phyloP scores from a whole-genome alignment of 495 filamentous ascomycete species.

The Sphaerosporella brunnea region DNA sequence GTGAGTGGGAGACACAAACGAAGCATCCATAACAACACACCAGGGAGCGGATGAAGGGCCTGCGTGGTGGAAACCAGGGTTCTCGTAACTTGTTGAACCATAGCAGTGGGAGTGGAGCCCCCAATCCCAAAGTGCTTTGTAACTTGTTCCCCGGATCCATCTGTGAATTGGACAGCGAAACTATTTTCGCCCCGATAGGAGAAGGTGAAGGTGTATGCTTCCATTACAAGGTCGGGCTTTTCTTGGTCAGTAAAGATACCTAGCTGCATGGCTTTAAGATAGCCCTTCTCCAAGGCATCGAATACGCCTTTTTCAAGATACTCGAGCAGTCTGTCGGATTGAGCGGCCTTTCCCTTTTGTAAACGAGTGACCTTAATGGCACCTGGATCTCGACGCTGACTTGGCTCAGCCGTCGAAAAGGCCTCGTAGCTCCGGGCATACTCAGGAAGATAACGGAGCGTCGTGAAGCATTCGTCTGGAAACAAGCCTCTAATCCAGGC shows the following conservation, averaged over 20 bases:
- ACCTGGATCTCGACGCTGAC: constrained; percentile 4
- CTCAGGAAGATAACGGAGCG: constrained; percentile 18
- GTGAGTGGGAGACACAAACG: not conserved
- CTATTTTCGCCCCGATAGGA: constrained; percentile 16
- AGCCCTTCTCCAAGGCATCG: constrained; percentile 17
- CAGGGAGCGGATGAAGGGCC: constrained; percentile 20
- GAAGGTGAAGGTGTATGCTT: constrained; percentile 26
- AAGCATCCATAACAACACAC: constrained; percentile 9
- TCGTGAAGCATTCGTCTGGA: constrained; percentile 25
- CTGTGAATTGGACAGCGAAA: too few species aligned
- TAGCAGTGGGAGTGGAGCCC: constrained; percentile 12
- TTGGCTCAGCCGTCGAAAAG: constrained; percentile 1
- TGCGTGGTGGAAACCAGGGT: constrained; percentile 23
- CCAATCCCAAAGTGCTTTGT: not conserved
- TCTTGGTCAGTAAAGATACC: constrained; percentile 21
- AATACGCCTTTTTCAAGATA: constrained; percentile 26
- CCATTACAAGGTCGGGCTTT: constrained; percentile 21
- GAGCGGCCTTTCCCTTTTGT: constrained; percentile 15
- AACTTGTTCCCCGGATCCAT: too few species aligned
- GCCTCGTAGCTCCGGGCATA: constrained; percentile 14
- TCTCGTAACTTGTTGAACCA: constrained; percentile 23
- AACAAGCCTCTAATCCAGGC: constrained; percentile 20
- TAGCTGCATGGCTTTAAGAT: constrained; percentile 25
- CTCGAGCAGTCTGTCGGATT: constrained; percentile 25
- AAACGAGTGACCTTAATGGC: constrained; percentile 23